Base-by-base conservation (phyloP, 768 basidiomycete species). In the Tricholoma furcatifolium region DNA sequence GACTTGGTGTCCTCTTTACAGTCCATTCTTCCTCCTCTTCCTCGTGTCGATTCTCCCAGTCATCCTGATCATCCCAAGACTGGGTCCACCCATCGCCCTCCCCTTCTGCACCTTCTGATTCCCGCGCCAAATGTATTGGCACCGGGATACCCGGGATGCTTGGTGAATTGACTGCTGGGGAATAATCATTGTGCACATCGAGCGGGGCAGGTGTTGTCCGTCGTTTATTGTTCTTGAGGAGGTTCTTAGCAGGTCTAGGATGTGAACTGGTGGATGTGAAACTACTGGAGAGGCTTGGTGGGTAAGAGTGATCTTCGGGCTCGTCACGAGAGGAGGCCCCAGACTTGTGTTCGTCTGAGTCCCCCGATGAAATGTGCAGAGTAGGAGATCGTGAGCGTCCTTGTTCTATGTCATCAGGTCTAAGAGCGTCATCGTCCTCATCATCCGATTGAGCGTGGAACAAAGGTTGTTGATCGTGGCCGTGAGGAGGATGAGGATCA, bases 401-500 rank as follows among this genome's bases (percentile, higher is more conserved):
- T 48, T 74, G 75, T 57, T 84, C 80, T 39, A 84, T 65, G 59
- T 84, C 81, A 49, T 67, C 53, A 23, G 44, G 60, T 23, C 55
- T 36, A 23, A 63, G 58, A 17, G 67, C 70, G 42, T 80, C 76
- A 46, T 80, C 79, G 32, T 81, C 81, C 14, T 85, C 83, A 18
- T 82, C 81, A 48, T 78, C 72, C n/a, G 74, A 72, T 15, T 70
- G 64, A 1, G 70, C 74, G 17, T 68, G 65, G 64, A 88, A 89
- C 6, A 91, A 72, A 17, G 89, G 88, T 63, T 88, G 82, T 47
- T 71, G 72, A 55, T 83, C 84, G 2, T 66, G 65, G 18, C 7
- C 7, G 27, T 65, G 56, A 31, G 78, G 71, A 51, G 71, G 67
- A 32, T 70, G 66, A 0, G 70, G 62, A 51, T 75, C 70, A 0